Percentiles rank a stretch among this genome's conserved stretches.
Conservation (phyloP, 2,329 filamentous ascomycete genomes). For the Talaromyces sp. region DNA sequence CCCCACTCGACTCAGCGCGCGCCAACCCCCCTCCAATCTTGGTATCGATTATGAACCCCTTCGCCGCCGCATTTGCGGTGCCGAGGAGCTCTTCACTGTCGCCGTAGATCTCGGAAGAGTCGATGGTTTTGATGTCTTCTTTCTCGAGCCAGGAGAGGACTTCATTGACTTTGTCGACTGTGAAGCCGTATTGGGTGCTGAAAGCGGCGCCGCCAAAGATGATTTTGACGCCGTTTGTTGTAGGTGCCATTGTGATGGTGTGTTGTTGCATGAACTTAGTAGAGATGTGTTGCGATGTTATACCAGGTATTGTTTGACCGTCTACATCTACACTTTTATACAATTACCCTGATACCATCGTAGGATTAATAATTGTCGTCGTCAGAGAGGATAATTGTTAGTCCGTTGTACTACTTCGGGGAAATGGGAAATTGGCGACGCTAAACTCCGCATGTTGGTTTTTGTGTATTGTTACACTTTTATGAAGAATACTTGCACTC, state of each 20-base stretch:
- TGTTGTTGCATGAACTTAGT: background rate
- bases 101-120: slow-evolving; percentile 2
- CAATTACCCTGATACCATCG: background rate
- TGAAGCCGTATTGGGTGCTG: background rate
- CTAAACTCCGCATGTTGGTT: background rate
- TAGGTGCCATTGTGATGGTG: background rate
- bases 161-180: background rate
- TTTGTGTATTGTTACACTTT: background rate
- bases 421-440: background rate
- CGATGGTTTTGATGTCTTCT: slow-evolving; percentile 6
- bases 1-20: background rate
- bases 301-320: background rate
- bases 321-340: background rate
- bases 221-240: slow-evolving; percentile 9
- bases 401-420: background rate
- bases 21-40: slow-evolving; percentile 10
- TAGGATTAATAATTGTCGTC: background rate
- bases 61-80: background rate
- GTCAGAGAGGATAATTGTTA: background rate
- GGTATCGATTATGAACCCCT: slow-evolving; percentile 8
- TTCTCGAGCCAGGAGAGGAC: slow-evolving; percentile 2
- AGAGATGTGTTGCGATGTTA: no score
- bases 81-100: slow-evolving; percentile 10
- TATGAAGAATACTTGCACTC: background rate
- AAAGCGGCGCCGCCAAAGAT: slow-evolving; percentile 5